A percentile compares a stretch with the other conserved stretches of the same genome.
These are phyloP conservation scores for Termitomyces sp. DNA, from an alignment of 768 basidiomycete species.

Conservation along the genomic window DNA sequence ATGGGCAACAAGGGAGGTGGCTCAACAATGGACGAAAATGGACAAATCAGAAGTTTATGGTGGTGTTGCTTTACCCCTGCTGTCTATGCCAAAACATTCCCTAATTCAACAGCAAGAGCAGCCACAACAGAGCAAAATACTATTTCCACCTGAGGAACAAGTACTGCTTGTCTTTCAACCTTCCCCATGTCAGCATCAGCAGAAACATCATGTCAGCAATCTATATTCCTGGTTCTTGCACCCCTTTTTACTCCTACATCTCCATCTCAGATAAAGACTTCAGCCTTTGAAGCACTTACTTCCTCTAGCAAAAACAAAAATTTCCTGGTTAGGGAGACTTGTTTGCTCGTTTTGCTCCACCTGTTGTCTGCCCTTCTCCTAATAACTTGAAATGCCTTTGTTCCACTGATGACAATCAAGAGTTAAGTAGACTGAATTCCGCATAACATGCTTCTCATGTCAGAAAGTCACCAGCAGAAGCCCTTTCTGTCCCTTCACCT, in stretches of 20 bases:
- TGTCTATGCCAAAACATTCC: conserved; percentile 29
- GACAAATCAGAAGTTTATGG: conserved; percentile 54
- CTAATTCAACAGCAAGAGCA: conserved; percentile 17
- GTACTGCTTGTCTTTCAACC: conserved; percentile 32
- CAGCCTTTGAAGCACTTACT: conserved; percentile 20
- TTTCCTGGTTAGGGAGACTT: conserved; percentile 34
- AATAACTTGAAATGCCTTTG: conserved; percentile 37
- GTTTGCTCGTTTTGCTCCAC: conserved; percentile 71
- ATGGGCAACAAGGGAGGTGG: conserved; percentile 37
- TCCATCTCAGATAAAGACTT: conserved; percentile 29
- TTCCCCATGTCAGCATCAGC: conserved; percentile 6
- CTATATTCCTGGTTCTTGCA: conserved; percentile 27
- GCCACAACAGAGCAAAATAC: neutral
- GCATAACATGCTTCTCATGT: conserved; percentile 46
- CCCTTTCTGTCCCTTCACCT: conserved; percentile 13
- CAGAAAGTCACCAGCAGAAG: conserved; percentile 31
- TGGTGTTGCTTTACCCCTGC: conserved; percentile 26
- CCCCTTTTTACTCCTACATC: conserved; percentile 18
- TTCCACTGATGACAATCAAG: conserved; percentile 23
- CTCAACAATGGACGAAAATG: conserved; percentile 55
- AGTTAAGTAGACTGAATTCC: conserved; percentile 40
- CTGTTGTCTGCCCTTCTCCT: conserved; percentile 49
- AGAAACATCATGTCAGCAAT: conserved; percentile 19
- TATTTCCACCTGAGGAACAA: conserved; percentile 14
- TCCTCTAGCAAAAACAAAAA: conserved; percentile 38